A percentile compares a stretch with the other conserved stretches of the same genome.
These are phyloP conservation scores for Parietaria judaica DNA, from an alignment of 306 rosid genomes.

Conservation along the genomic window DNA sequence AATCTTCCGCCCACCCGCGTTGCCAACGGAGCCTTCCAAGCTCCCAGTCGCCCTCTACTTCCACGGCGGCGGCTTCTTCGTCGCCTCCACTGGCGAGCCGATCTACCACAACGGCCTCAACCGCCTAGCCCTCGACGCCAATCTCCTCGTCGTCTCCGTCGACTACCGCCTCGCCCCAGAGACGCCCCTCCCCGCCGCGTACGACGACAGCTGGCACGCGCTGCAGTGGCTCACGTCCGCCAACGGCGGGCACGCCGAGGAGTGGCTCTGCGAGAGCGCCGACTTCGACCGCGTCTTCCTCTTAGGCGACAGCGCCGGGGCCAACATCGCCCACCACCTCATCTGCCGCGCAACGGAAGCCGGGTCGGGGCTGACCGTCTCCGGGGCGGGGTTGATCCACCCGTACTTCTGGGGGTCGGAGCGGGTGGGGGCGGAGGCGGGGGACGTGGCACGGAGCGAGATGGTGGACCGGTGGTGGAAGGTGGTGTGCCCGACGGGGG, in stretches of 20 bases:
- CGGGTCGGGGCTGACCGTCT: conserved; percentile 25
- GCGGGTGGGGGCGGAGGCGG: conserved; percentile 50
- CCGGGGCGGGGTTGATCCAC: conserved; percentile 47
- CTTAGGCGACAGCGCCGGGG: conserved; percentile 81
- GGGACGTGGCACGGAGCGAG: conserved; percentile 31
- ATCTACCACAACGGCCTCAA: conserved; percentile 63
- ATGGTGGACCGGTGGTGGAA: conserved; percentile 88
- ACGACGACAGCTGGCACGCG: conserved; percentile 65
- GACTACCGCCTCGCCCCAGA: conserved; percentile 71
- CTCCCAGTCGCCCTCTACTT: conserved; percentile 57
- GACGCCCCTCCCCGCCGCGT: conserved; percentile 62
- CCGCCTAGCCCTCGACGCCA: conserved; percentile 45
- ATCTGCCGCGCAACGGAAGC: conserved; percentile 22
- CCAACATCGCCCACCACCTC: conserved; percentile 60
- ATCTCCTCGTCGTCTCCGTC: conserved; percentile 45
- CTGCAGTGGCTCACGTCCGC: conserved; percentile 51
- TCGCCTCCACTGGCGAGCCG: conserved; percentile 58
- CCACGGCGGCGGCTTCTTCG: conserved; percentile 76
- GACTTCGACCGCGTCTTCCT: conserved; percentile 45
- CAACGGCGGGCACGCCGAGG: conserved; percentile 19
- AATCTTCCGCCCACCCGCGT: conserved; percentile 36
- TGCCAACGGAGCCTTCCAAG: conserved; percentile 10
- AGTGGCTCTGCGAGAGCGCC: conserved; percentile 44
- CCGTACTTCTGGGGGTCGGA: conserved; percentile 83
- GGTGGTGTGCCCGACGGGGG: conserved; percentile 63